Conservation (phyloP, 495 filamentous ascomycete species). For the Neurospora sp. region DNA sequence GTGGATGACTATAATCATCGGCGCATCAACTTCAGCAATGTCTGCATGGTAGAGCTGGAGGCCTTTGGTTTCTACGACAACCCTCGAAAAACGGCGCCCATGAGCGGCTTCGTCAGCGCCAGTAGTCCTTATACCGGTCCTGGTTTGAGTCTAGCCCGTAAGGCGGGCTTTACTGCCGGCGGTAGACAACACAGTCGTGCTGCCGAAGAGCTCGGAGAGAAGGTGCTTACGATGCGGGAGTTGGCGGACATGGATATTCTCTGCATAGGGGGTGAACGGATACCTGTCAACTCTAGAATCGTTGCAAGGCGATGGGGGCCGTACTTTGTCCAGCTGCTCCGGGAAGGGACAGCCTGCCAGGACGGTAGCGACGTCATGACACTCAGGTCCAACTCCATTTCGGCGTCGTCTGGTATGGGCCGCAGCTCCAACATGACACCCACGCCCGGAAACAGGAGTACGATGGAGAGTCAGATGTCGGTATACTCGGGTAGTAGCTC, state of each 20-base stretch:
- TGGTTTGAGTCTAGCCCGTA: conserved; percentile 46
- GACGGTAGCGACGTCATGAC: conserved; percentile 43
- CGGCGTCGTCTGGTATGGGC: conserved; percentile 31
- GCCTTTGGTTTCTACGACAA: conserved; percentile 97
- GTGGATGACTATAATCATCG: conserved; percentile 98
- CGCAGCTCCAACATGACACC: conserved; percentile 82
- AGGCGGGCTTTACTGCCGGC: conserved; percentile 55
- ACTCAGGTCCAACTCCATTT: conserved; percentile 28
- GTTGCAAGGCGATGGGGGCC: conserved; percentile 85
- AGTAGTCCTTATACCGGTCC: conserved; percentile 53
- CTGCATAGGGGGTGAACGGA: conserved; percentile 77
- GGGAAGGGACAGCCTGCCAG: conserved; percentile 56
- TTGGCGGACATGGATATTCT: conserved; percentile 96
- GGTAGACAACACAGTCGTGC: conserved; percentile 56
- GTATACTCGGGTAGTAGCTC: conserved; percentile 40
- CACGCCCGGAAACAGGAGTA: conserved; percentile 55
- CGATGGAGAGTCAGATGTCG: conserved; percentile 46
- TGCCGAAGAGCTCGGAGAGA: conserved; percentile 76
- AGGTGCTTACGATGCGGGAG: conserved; percentile 67
- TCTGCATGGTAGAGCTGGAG: conserved; percentile 93
- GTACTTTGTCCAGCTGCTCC: conserved; percentile 84
- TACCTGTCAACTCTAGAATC: conserved; percentile 86
- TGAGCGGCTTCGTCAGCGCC: conserved; percentile 70
- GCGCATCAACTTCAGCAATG: conserved; percentile 91
- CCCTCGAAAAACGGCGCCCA: conserved; percentile 62